These are phyloP conservation scores for Paraphoma sp. DNA, from an alignment of 2,329 filamentous ascomycete genomes.

Conservation along the genomic window DNA sequence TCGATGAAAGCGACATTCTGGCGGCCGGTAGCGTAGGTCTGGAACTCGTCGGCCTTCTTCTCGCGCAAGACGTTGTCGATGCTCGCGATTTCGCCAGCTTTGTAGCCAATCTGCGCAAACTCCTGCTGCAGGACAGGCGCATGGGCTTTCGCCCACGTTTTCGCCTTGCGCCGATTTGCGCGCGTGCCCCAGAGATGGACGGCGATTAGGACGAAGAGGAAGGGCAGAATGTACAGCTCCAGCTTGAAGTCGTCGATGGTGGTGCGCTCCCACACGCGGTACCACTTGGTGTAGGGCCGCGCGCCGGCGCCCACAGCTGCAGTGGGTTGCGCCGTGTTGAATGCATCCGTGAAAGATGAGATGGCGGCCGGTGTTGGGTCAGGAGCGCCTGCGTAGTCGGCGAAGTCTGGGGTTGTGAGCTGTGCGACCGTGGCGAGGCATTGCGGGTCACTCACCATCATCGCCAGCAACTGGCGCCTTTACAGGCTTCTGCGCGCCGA, in stretches of 20 bases:
- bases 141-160: constrained; percentile 79
- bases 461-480: constrained; percentile 62
- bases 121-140: constrained; percentile 75
- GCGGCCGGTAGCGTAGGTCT: constrained; percentile 86
- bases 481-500: constrained; percentile 71
- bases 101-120: constrained; percentile 86
- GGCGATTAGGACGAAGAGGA: constrained; percentile 75
- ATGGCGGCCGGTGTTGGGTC: constrained; percentile 65
- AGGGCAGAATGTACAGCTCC: constrained; percentile 80
- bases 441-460: constrained; percentile 62
- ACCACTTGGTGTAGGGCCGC: constrained; percentile 90
- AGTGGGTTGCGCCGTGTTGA: constrained; percentile 38
- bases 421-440: not conserved
- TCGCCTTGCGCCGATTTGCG: constrained; percentile 80
- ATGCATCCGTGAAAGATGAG: constrained; percentile 49
- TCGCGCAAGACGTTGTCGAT: constrained; percentile 75
- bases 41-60: constrained; percentile 85
- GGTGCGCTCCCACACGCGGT: constrained; percentile 92
- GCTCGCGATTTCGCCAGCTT: constrained; percentile 49
- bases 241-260: constrained; percentile 82
- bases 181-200: constrained; percentile 83
- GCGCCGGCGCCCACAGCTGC: constrained; percentile 50
- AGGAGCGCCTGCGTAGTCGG: constrained; percentile 85
- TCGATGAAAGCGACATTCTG: constrained; percentile 94
- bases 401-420: constrained; percentile 72